These are phyloP conservation scores for Metschnikowia matae DNA, from an alignment of 805 yeast genomes.

Conservation along the genomic window DNA sequence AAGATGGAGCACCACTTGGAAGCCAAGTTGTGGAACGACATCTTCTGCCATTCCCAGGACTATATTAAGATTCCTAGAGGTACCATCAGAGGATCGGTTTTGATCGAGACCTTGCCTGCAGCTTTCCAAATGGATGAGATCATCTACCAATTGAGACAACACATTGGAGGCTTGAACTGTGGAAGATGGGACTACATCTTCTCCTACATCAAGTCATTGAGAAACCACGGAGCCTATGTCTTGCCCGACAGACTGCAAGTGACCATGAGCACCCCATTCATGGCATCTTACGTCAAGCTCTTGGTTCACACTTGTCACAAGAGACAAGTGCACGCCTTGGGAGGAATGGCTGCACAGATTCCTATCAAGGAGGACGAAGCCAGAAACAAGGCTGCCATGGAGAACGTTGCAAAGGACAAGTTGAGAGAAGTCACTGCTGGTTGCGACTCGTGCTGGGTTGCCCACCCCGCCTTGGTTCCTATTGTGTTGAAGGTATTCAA, in stretches of 20 bases:
- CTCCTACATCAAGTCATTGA: slow-evolving; percentile 70
- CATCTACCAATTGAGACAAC: slow-evolving; percentile 69
- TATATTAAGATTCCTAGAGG: slow-evolving; percentile 66
- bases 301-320: slow-evolving; percentile 71
- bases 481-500: slow-evolving; percentile 70
- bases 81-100: slow-evolving; percentile 73
- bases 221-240: slow-evolving; percentile 62
- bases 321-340: slow-evolving; percentile 82
- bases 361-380: slow-evolving; percentile 70
- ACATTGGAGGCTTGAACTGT: slow-evolving; percentile 78
- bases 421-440: slow-evolving; percentile 73
- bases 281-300: slow-evolving; percentile 72
- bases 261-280: slow-evolving; percentile 77
- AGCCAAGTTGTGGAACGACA: slow-evolving; percentile 80
- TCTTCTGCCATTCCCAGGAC: slow-evolving; percentile 74
- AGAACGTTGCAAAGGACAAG: slow-evolving; percentile 70
- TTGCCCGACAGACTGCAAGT: slow-evolving; percentile 79
- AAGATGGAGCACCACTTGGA: slow-evolving; percentile 85
- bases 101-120: slow-evolving; percentile 80
- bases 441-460: slow-evolving; percentile 88
- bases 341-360: slow-evolving; percentile 88
- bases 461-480: slow-evolving; percentile 77
- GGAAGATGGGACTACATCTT: slow-evolving; percentile 90
- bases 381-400: slow-evolving; percentile 64
- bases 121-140: slow-evolving; percentile 87